Percentiles rank a stretch among this genome's conserved stretches.
Conservation (phyloP, 192 early-diverging fungal genomes). For the Pecoramyces ruminantium region DNA sequence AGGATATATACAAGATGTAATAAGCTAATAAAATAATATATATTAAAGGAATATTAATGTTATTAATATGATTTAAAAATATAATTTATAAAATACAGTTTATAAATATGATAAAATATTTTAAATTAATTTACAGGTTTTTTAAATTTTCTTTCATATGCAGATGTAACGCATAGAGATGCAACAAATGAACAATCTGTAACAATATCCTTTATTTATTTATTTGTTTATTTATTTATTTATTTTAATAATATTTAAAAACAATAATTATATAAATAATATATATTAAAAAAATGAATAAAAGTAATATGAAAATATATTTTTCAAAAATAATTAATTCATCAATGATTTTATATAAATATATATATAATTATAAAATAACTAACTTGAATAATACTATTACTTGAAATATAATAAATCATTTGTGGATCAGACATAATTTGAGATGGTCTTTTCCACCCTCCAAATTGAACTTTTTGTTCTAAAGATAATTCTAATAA, state of each 20-base stretch:
- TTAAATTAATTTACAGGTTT: slow-evolving; percentile 38
- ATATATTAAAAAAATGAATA: no score
- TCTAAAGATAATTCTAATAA: slow-evolving; percentile 48
- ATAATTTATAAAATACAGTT: no score
- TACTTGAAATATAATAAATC: slow-evolving; percentile 38
- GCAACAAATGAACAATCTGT: slow-evolving; percentile 94
- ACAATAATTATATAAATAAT: no score
- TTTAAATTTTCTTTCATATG: slow-evolving; percentile 22
- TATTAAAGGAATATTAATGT: no score
- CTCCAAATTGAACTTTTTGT: slow-evolving; percentile 52
- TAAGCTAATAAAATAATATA: slow-evolving; percentile 23
- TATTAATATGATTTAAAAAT: no score
- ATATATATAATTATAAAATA: no score
- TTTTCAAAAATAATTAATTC: no score
- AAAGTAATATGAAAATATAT: no score
- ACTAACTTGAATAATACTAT: slow-evolving; percentile 19
- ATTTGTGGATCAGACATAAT: slow-evolving; percentile 50
- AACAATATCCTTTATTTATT: slow-evolving; percentile 58
- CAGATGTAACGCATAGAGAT: slow-evolving; percentile 59
- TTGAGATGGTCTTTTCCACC: slow-evolving; percentile 67
- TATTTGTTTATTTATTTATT: no score
- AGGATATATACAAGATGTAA: slow-evolving; percentile 77
- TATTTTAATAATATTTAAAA: no score
- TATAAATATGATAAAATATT: no score
- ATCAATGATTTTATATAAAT: no score